A percentile compares a stretch with the other conserved stretches of the same genome.
These are phyloP conservation scores for Pseudogymnoascus sp. DNA, from an alignment of 2,329 filamentous ascomycete genomes.

Conservation along the genomic window DNA sequence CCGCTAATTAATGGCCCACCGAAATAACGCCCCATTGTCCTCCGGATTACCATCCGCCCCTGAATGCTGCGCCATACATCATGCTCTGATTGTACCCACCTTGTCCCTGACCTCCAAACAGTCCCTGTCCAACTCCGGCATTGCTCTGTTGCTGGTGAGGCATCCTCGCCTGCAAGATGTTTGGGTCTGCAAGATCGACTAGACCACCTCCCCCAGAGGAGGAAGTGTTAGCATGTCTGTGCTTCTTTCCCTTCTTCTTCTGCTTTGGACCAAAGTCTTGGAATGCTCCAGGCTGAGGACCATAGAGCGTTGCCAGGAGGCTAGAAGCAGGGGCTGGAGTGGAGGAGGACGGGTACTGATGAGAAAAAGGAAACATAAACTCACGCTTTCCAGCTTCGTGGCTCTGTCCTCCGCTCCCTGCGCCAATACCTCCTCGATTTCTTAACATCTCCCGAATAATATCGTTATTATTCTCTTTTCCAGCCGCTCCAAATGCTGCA, in stretches of 20 bases:
- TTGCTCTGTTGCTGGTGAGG: slow-evolving; percentile 79
- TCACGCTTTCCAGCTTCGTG: slow-evolving; percentile 95
- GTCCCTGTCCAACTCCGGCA: slow-evolving; percentile 78
- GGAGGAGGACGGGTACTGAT: slow-evolving; percentile 76
- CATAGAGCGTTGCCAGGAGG: slow-evolving; percentile 88
- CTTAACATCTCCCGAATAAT: slow-evolving; percentile 78
- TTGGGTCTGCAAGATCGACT: slow-evolving; percentile 99
- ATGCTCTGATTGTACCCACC: slow-evolving; percentile 88
- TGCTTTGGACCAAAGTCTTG: slow-evolving; percentile 93
- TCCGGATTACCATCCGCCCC: slow-evolving; percentile 51
- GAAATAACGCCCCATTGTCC: slow-evolving; percentile 20
- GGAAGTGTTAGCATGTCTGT: slow-evolving; percentile 99
- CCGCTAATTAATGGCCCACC: slow-evolving; percentile 11
- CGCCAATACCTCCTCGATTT: slow-evolving; percentile 49
- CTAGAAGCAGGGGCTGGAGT: slow-evolving; percentile 83
- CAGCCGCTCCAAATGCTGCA: slow-evolving; percentile 53
- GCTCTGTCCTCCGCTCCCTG: slow-evolving; percentile 59
- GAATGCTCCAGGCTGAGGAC: slow-evolving; percentile 75
- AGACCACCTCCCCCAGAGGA: slow-evolving; percentile 98
- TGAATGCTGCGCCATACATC: slow-evolving; percentile 71
- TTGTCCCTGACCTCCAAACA: slow-evolving; percentile 84
- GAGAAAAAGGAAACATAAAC: slow-evolving; percentile 90
- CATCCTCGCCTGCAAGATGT: slow-evolving; percentile 96
- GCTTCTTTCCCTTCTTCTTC: slow-evolving; percentile 99
- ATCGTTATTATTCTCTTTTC: slow-evolving; percentile 68